Evolutionary conservation across 257 asterid species (phyloP).

Genomic region (Parsonsia alboflavescens): DNA sequence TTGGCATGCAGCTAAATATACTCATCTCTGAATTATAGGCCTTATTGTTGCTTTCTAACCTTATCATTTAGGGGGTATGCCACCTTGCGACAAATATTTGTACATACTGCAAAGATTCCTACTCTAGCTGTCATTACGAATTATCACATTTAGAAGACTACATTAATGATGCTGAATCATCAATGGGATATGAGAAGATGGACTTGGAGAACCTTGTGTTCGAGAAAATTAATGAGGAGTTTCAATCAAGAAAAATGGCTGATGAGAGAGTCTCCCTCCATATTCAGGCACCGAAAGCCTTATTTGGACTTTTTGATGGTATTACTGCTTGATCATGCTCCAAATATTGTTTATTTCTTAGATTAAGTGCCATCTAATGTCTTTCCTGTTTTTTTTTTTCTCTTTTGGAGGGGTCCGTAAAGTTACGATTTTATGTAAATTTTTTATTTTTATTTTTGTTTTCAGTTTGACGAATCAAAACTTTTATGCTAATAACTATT

Average conservation of each 20-base stretch:
- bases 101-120: constrained; percentile 62
- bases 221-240: constrained; percentile 52
- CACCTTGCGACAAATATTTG: constrained; percentile 73
- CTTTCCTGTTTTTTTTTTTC: not conserved
- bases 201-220: constrained; percentile 57
- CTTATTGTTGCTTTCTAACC: not conserved
- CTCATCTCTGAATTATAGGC: not conserved
- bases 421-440: not conserved
- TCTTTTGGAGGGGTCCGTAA: not conserved
- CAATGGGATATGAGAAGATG: constrained; percentile 63
- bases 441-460: not conserved
- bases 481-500: not conserved
- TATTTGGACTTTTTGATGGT: constrained; percentile 60
- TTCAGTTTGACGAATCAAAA: not conserved
- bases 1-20: not conserved
- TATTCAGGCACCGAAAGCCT: constrained; percentile 36
- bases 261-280: constrained; percentile 44
- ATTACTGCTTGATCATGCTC: constrained; percentile 19
- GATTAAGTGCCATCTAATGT: not conserved
- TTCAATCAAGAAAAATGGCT: constrained; percentile 46
- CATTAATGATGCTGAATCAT: constrained; percentile 38
- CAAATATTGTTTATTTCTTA: not conserved
- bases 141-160: constrained; percentile 55
- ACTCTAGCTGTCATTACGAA: constrained; percentile 51
- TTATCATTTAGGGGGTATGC: constrained; percentile 66